Evolutionary conservation across 1,284 basidiomycete species (phyloP), one percentile per base, ranked within the genome.

Genomic region (Tilletia walkeri): DNA sequence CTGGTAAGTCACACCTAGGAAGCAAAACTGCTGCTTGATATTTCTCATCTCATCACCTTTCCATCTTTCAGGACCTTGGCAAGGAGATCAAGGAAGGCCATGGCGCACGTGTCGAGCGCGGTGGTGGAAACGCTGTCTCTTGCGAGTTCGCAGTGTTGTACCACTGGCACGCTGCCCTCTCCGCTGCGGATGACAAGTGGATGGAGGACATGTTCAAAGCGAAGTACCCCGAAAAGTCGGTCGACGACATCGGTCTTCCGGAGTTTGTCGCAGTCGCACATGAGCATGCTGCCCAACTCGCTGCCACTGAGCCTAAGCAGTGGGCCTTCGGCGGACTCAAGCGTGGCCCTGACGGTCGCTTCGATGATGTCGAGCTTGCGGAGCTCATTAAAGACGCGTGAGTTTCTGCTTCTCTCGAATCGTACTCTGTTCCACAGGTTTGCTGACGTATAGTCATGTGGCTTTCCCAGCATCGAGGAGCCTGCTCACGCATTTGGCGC

Each of bases 401-500:
- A 61, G 56, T 61, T 4, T 24, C 5, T 9, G 56, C 12, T 61
- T 5, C 24, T 30, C 24, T 30, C 24, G 24, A 30, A 30, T 30
- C 24, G 24, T 30, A 30, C 24, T 30, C 24, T 30, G 24, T 30
- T 30, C 24, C 24, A 30, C 24, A 30, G 24, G 24, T 30, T 30
- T 30, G 24, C 41, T 45, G 41, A 45, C 41, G 14, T 9, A 45
- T 45, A 45, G 9, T 53, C 50, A 18, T 14, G 41, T 45, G 41
- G 41, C 14, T 9, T 38, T 10, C 36, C 12, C 56, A 61, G 56
- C 49, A 70, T 71, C 0, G 88, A 89, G 72, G 87, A 90, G 70
- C 88, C 90, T 34, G 93, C 92, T 6, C 89, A 86, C 56, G 87
- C 90, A 14, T 94, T 94, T 86, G 86, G 89, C 69, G 93, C 93